Conservation (phyloP, 805 yeast species). For the Wickerhamiella sorbophila region DNA sequence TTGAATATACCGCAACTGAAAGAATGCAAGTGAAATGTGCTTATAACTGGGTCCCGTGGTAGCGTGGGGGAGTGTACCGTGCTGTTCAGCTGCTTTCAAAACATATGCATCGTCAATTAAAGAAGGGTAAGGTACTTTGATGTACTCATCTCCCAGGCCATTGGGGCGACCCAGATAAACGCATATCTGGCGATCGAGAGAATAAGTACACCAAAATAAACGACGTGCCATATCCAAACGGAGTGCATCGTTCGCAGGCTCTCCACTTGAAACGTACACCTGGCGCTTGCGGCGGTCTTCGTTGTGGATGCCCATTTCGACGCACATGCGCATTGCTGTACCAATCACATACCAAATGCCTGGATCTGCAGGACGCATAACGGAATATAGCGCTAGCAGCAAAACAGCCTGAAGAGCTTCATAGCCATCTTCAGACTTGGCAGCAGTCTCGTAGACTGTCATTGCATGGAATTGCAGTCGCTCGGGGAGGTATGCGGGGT, state of each 20-base stretch:
- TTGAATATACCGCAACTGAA: conserved; percentile 58
- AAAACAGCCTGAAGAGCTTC: conserved; percentile 64
- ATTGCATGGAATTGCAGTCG: conserved; percentile 48
- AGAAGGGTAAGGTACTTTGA: conserved; percentile 58
- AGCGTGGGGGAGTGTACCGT: conserved; percentile 17
- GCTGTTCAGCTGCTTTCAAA: conserved; percentile 11
- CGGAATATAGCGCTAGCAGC: conserved; percentile 52
- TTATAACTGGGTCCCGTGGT: conserved; percentile 42
- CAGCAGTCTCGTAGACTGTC: conserved; percentile 30
- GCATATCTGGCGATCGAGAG: conserved; percentile 74
- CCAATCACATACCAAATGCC: conserved; percentile 91
- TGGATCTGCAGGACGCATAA: conserved; percentile 80
- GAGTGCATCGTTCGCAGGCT: conserved; percentile 32
- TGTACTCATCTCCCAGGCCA: conserved; percentile 72
- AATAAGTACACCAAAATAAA: conserved; percentile 79
- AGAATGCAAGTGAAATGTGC: conserved; percentile 48
- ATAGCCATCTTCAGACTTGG: conserved; percentile 39
- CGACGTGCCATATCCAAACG: conserved; percentile 57
- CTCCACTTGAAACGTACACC: conserved; percentile 11
- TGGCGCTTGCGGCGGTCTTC: conserved; percentile 30
- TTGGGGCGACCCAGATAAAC: conserved; percentile 78
- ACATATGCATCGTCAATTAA: conserved; percentile 46
- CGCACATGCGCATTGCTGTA: conserved; percentile 60
- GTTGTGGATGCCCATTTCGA: conserved; percentile 72
- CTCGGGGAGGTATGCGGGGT: conserved; percentile 51